Conservation (phyloP, 495 filamentous ascomycete species). For the Daldinia vernicosa region DNA sequence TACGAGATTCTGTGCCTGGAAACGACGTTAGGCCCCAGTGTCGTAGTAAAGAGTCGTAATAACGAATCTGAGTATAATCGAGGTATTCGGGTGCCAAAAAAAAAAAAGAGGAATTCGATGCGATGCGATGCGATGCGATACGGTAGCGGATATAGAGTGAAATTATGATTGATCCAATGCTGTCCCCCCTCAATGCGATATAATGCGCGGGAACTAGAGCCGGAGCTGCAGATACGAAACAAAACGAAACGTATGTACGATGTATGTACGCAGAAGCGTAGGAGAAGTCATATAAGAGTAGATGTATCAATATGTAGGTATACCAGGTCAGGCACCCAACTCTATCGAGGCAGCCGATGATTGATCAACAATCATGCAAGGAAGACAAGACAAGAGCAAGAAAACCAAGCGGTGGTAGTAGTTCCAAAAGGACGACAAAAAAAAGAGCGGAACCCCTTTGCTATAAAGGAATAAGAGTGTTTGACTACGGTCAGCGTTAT, state of each 20-base stretch:
- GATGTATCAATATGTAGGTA: neutral
- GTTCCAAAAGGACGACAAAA: neutral
- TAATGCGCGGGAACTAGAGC: neutral
- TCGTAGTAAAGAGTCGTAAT: neutral
- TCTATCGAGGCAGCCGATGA: conserved; percentile 22
- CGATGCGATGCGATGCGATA: neutral
- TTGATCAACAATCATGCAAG: conserved; percentile 44
- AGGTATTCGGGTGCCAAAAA: neutral
- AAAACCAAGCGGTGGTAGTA: neutral
- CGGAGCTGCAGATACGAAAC: conserved; percentile 1
- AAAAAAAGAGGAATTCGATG: neutral
- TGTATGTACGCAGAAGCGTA: neutral
- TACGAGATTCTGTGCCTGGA: neutral
- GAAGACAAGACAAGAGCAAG: conserved; percentile 5
- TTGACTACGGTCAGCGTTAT: neutral
- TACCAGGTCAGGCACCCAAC: conserved; percentile 13
- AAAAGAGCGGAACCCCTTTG: conserved; percentile 28
- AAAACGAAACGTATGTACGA: neutral
- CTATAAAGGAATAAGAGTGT: conserved; percentile 1
- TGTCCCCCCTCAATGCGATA: neutral
- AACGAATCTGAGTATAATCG: neutral
- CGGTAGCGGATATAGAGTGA: neutral
- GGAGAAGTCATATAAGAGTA: neutral
- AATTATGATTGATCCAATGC: neutral
- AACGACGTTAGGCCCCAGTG: neutral